phyloP scores from a whole-genome alignment of 805 yeast genomes.

The Saccharomyces jurei region DNA sequence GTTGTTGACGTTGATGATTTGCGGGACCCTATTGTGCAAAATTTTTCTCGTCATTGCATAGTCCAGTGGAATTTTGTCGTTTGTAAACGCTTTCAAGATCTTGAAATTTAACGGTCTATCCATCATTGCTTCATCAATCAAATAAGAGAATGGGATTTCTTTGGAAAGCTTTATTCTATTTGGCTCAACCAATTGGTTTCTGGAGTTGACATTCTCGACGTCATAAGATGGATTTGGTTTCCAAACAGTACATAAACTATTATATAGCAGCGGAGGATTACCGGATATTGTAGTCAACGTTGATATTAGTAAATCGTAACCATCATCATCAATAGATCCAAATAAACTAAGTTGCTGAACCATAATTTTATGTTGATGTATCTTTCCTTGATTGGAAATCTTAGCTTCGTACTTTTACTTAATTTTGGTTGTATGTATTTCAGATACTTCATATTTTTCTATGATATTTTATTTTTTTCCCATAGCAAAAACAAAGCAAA shows the following conservation, averaged over 20 bases:
- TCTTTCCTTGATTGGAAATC: background rate
- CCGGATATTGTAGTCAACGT: slow-evolving; percentile 26
- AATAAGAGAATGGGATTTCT: slow-evolving; percentile 16
- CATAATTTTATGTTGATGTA: slow-evolving; percentile 11
- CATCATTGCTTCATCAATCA: background rate
- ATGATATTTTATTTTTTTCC: background rate
- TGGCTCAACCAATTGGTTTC: slow-evolving; percentile 27
- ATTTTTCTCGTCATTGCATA: background rate
- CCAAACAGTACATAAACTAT: slow-evolving; percentile 22
- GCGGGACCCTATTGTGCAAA: background rate
- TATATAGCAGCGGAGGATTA: slow-evolving; percentile 23
- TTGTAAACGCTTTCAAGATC: slow-evolving; percentile 11
- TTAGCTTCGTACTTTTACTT: background rate
- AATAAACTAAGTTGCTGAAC: slow-evolving; percentile 28
- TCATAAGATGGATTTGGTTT: slow-evolving; percentile 23
- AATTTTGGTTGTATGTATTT: background rate
- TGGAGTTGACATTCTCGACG: slow-evolving; percentile 20
- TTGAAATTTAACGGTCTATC: slow-evolving; percentile 10
- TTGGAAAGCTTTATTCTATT: slow-evolving; percentile 24
- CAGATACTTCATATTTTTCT: background rate
- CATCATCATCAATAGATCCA: slow-evolving; percentile 24
- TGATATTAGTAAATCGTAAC: slow-evolving; percentile 22
- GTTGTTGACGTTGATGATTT: slow-evolving; percentile 1
- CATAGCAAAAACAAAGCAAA: background rate
- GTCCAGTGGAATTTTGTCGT: slow-evolving; percentile 13